phyloP scores from a whole-genome alignment of 208 protist genomes.

The Naegleria gruberi region DNA sequence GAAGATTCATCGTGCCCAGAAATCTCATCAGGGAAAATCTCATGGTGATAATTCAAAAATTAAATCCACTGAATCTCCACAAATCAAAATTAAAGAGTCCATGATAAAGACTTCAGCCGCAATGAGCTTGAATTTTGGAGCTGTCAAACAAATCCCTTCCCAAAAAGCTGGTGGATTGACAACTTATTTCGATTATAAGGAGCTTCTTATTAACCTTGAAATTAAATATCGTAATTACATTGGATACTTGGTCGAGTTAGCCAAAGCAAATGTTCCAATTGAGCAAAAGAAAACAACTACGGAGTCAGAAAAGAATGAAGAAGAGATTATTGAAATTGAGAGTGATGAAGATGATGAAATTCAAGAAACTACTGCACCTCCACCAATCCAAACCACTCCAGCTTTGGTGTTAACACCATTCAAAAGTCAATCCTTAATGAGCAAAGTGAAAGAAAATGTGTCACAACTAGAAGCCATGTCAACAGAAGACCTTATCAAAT shows the following conservation, averaged over 20 bases:
- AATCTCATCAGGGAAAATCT: neutral
- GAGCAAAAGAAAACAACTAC: neutral
- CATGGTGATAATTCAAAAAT: neutral
- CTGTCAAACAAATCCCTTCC: neutral
- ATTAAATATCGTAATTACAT: neutral
- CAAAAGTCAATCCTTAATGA: neutral
- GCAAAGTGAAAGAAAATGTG: neutral
- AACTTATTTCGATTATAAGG: neutral
- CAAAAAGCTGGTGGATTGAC: neutral
- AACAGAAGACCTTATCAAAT: neutral
- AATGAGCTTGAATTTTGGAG: neutral
- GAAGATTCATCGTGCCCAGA: neutral
- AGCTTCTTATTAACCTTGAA: neutral
- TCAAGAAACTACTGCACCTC: neutral
- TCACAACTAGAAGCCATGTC: neutral
- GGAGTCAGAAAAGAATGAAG: neutral
- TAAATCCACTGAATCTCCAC: neutral
- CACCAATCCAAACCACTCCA: no score
- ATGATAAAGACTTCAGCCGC: neutral
- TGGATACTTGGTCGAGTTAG: neutral
- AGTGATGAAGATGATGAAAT: neutral
- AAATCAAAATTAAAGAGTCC: neutral
- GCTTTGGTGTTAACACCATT: no score
- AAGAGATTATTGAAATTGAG: neutral
- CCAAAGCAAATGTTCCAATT: neutral